phyloP scores from a whole-genome alignment of 2,329 filamentous ascomycete genomes.

The Ophiocordyceps polyrhachis-furcata region DNA sequence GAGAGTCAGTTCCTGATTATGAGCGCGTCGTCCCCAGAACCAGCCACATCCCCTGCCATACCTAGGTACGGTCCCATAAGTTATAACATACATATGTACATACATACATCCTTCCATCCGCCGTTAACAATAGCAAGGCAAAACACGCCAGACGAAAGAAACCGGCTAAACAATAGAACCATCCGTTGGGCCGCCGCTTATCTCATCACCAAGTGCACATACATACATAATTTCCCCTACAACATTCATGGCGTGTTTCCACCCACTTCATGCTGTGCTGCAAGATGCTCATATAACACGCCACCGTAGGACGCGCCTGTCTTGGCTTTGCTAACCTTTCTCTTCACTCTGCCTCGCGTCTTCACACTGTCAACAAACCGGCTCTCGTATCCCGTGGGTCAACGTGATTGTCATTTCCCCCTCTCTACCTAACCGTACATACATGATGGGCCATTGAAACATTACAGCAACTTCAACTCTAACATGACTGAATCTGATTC shows the following conservation, averaged over 20 bases:
- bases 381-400: not conserved
- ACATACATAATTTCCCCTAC: no score
- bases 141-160: no score
- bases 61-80: no score
- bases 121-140: no score
- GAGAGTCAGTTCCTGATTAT: not conserved
- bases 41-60: no score
- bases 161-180: no score
- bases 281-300: not conserved
- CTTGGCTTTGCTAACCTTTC: not conserved
- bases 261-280: not conserved
- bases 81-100: no score
- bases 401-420: not conserved
- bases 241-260: no score
- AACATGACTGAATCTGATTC: not conserved
- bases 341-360: not conserved
- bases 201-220: no score
- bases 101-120: no score
- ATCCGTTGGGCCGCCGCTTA: not conserved
- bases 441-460: not conserved
- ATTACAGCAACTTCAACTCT: not conserved
- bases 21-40: no score
- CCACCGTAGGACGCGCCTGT: not conserved
- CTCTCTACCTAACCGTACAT: not conserved
- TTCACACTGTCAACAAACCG: not conserved